A percentile compares a stretch with the other conserved stretches of the same genome.
Conservation (phyloP, 2,329 filamentous ascomycete genomes). For the Lachnellula cervina region DNA sequence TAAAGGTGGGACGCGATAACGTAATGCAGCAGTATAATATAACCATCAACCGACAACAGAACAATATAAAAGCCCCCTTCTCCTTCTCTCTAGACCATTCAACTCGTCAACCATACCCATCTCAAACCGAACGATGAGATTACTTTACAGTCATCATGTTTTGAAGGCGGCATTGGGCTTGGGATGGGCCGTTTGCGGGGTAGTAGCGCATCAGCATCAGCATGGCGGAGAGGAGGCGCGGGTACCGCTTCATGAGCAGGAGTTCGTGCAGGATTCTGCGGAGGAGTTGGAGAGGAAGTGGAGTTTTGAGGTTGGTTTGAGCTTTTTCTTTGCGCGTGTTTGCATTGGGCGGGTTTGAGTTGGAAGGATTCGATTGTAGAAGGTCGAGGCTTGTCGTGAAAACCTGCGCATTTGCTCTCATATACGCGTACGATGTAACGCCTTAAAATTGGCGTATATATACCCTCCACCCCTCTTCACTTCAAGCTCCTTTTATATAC, state of each 20-base stretch:
- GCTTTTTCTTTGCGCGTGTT: neutral
- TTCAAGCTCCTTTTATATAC: neutral
- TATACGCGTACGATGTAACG: neutral
- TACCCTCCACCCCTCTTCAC: neutral
- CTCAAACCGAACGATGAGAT: neutral
- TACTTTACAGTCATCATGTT: neutral
- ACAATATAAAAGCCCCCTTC: neutral
- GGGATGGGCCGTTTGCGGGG: slow-evolving; percentile 2
- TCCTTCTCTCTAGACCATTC: neutral
- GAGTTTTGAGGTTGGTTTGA: slow-evolving; percentile 47
- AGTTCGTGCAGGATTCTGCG: slow-evolving; percentile 47
- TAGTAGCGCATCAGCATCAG: slow-evolving; percentile 14
- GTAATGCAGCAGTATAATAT: neutral
- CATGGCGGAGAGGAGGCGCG: slow-evolving; percentile 28
- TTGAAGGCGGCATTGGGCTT: neutral
- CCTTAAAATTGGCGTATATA: neutral
- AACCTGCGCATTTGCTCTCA: neutral
- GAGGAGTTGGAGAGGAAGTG: slow-evolving; percentile 53
- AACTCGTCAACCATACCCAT: neutral
- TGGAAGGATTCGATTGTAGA: neutral
- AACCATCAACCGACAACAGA: neutral
- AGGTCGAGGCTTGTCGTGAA: neutral
- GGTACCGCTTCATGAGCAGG: slow-evolving; percentile 34
- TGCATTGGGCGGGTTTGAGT: neutral
- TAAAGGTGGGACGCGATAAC: neutral